Evolutionary conservation across 2,329 filamentous ascomycete genomes (phyloP).

Genomic region (Stagonosporopsis vannaccii): DNA sequence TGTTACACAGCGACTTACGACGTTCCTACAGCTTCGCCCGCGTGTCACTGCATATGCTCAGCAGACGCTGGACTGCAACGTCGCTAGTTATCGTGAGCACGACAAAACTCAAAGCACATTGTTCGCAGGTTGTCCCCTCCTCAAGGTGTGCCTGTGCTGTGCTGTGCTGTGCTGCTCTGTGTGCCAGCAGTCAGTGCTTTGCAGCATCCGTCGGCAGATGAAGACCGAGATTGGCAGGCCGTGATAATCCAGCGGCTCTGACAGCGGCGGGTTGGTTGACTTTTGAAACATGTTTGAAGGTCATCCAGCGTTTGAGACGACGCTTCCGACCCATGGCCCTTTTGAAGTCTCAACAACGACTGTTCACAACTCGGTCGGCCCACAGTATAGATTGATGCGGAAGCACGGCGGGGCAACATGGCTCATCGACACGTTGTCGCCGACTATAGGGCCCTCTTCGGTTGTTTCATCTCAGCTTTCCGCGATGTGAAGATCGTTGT

Average conservation of each 20-base stretch:
- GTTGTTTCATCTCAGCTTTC: slow-evolving; percentile 37
- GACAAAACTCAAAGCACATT: slow-evolving; percentile 13
- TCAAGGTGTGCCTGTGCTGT: slow-evolving; percentile 19
- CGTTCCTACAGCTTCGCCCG: slow-evolving; percentile 14
- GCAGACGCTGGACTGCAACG: slow-evolving; percentile 20
- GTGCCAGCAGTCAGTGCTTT: slow-evolving; percentile 9
- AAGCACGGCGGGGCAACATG: slow-evolving; percentile 29
- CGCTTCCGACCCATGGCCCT: slow-evolving; percentile 9
- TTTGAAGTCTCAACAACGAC: slow-evolving; percentile 18
- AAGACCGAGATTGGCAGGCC: slow-evolving; percentile 22
- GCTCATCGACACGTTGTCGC: slow-evolving; percentile 22
- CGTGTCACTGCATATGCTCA: slow-evolving; percentile 16
- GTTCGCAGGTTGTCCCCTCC: slow-evolving; percentile 19
- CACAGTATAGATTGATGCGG: slow-evolving; percentile 24
- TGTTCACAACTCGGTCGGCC: slow-evolving; percentile 19
- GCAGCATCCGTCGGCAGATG: slow-evolving; percentile 11
- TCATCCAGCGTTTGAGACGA: slow-evolving; percentile 21
- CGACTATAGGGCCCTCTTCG: slow-evolving; percentile 28
- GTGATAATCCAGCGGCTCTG: slow-evolving; percentile 18
- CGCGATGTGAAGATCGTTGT: slow-evolving; percentile 31
- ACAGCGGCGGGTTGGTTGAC: slow-evolving; percentile 18
- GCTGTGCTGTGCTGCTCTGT: slow-evolving; percentile 16
- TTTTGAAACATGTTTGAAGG: slow-evolving; percentile 24
- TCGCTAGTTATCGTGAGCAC: slow-evolving; percentile 15
- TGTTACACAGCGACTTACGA: slow-evolving; percentile 25